These are phyloP conservation scores for Cryptosporidium baileyi DNA, from an alignment of 169 alveolate species.

Conservation along the genomic window DNA sequence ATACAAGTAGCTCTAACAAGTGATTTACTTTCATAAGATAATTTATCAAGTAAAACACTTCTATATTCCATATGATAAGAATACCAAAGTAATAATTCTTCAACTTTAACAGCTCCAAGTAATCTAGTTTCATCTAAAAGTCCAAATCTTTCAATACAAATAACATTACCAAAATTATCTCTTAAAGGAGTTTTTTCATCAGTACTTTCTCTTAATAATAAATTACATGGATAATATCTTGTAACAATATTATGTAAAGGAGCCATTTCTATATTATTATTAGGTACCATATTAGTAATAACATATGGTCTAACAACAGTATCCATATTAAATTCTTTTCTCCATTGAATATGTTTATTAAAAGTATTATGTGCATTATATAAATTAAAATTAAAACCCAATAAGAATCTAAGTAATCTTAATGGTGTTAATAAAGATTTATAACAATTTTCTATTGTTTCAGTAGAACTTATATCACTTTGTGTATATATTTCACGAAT, in stretches of 20 bases:
- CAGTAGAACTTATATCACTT: neutral
- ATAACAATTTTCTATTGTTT: conserved; percentile 45
- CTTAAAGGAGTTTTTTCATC: conserved; percentile 41
- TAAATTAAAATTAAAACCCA: conserved; percentile 34
- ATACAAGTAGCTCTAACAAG: conserved; percentile 61
- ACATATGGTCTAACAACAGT: conserved; percentile 60
- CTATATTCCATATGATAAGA: conserved; percentile 67
- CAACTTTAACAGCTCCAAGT: conserved; percentile 68
- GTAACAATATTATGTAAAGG: conserved; percentile 47
- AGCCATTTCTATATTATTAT: conserved; percentile 67
- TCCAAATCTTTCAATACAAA: conserved; percentile 68
- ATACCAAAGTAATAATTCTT: conserved; percentile 56
- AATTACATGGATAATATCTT: conserved; percentile 57
- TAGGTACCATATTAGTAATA: conserved; percentile 67
- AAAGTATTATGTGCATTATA: conserved; percentile 25
- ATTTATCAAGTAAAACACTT: conserved; percentile 39
- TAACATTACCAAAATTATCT: conserved; percentile 42
- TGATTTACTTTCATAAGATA: conserved; percentile 37
- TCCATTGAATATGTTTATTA: conserved; percentile 54
- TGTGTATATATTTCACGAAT: neutral
- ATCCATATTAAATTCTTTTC: conserved; percentile 60
- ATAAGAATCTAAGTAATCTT: conserved; percentile 36
- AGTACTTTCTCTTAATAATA: conserved; percentile 36
- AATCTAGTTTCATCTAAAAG: conserved; percentile 62
- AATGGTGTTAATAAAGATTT: conserved; percentile 39